These are phyloP conservation scores for Saitozyma sp. DNA, from an alignment of 768 basidiomycete species.

Conservation along the genomic window DNA sequence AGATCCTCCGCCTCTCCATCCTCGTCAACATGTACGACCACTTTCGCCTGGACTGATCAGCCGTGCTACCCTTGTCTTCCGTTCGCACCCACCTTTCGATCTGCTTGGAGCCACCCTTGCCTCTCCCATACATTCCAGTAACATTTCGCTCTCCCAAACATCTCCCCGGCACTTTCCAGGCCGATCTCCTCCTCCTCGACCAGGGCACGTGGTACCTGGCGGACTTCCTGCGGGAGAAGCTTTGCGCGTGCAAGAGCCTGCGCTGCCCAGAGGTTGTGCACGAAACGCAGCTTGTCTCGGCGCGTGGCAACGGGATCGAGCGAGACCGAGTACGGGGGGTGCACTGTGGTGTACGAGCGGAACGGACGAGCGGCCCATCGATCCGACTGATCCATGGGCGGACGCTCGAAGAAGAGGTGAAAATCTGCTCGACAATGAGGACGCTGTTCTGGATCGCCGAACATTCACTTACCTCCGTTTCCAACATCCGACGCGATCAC, in stretches of 20 bases:
- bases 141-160: conserved; percentile 59
- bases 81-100: conserved; percentile 66
- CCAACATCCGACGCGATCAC: conserved; percentile 74
- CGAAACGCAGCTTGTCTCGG: conserved; percentile 73
- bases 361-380: conserved; percentile 86
- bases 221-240: conserved; percentile 56
- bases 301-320: conserved; percentile 67
- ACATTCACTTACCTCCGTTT: conserved; percentile 67
- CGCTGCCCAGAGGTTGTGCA: conserved; percentile 84
- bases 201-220: conserved; percentile 48
- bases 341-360: conserved; percentile 73
- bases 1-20: conserved; percentile 72
- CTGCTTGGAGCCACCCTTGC: conserved; percentile 61
- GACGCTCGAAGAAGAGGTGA: conserved; percentile 77
- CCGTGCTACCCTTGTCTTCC: neutral
- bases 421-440: conserved; percentile 62
- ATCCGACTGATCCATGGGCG: conserved; percentile 77
- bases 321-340: conserved; percentile 67
- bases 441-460: neutral
- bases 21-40: conserved; percentile 82
- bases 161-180: conserved; percentile 30
- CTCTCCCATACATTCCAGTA: conserved; percentile 88
- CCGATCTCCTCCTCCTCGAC: conserved; percentile 76
- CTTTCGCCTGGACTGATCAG: conserved; percentile 65
- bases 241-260: conserved; percentile 78